Evolutionary conservation across 208 protist genomes (phyloP).

Genomic region (Trypanosomatidae sp.): DNA sequence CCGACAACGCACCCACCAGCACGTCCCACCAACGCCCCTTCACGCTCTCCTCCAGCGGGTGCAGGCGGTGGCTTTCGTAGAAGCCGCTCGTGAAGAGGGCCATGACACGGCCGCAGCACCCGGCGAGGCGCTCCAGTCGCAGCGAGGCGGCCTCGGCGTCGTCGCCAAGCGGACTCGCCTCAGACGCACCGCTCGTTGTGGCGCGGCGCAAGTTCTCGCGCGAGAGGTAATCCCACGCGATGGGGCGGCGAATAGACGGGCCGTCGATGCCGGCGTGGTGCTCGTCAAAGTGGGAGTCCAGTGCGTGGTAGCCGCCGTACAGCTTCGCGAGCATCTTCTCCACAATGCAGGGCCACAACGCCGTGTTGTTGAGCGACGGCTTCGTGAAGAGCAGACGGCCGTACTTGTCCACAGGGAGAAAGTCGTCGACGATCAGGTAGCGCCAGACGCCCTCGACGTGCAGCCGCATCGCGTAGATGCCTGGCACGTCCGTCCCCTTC

Average conservation of each 20-base stretch:
- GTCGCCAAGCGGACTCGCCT: too few species aligned
- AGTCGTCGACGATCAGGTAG: constrained; percentile 87
- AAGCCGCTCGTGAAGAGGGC: constrained; percentile 20
- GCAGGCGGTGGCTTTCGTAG: constrained; percentile 23
- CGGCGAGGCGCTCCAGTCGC: too few species aligned
- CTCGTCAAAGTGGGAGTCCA: constrained; percentile 44
- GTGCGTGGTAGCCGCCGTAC: constrained; percentile 69
- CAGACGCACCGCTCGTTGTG: too few species aligned
- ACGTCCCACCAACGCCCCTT: constrained; percentile 9
- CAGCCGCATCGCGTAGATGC: constrained; percentile 64
- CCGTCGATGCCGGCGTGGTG: constrained; percentile 21
- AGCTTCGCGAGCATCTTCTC: constrained; percentile 90
- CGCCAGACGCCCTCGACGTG: constrained; percentile 86
- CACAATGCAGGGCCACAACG: constrained; percentile 79
- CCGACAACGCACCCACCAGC: constrained; percentile 8
- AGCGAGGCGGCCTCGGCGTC: too few species aligned
- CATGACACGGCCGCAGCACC: constrained; percentile 25
- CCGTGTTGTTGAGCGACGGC: constrained; percentile 23
- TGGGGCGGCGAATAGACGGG: constrained; percentile 16
- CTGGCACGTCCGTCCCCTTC: constrained; percentile 15
- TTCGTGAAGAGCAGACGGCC: constrained; percentile 71
- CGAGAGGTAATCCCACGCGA: constrained; percentile 13
- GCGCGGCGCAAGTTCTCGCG: constrained; percentile 39
- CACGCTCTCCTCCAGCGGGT: constrained; percentile 16
- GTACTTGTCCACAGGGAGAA: constrained; percentile 69